A percentile compares a stretch with the other conserved stretches of the same genome.
Evolutionary conservation across 129 eudicot species (phyloP).

Genomic region (Helianthus tuberosus): DNA sequence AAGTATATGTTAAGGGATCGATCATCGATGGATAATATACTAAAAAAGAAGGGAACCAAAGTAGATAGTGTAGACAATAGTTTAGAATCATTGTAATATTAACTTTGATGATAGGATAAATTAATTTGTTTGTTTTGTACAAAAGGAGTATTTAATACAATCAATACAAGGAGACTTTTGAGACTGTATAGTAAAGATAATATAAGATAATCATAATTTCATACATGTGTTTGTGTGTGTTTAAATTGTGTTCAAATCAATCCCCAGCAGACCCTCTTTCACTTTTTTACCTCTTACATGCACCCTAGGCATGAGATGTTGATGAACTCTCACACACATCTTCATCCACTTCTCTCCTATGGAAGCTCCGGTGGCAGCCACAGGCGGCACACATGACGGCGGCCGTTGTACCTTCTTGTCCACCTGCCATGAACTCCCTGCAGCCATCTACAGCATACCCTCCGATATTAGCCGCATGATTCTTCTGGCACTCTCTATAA

Average conservation of each 20-base stretch:
- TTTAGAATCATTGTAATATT: neutral
- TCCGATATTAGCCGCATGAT: constrained; percentile 46
- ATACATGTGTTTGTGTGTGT: constrained; percentile 13
- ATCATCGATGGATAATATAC: neutral
- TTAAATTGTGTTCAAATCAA: constrained; percentile 27
- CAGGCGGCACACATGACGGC: constrained; percentile 78
- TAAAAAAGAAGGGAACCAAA: constrained; percentile 7
- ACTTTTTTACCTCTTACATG: neutral
- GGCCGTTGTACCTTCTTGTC: constrained; percentile 56
- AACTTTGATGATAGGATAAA: neutral
- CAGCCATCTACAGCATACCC: constrained; percentile 45
- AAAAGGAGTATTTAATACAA: constrained; percentile 24
- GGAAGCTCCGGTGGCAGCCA: constrained; percentile 87
- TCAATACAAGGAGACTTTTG: constrained; percentile 18
- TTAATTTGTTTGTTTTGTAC: constrained; percentile 28
- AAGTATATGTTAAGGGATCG: neutral
- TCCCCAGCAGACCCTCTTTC: neutral
- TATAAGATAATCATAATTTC: constrained; percentile 11
- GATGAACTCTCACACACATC: constrained; percentile 60
- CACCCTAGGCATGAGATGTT: constrained; percentile 26
- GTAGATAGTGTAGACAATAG: neutral
- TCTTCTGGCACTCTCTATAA: constrained; percentile 44
- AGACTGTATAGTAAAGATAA: constrained; percentile 25
- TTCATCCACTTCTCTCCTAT: constrained; percentile 55
- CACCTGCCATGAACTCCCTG: constrained; percentile 69